Percentiles rank a stretch among this genome's conserved stretches.
Conservation (phyloP, 495 filamentous ascomycete species). For the Penicillium salamii region DNA sequence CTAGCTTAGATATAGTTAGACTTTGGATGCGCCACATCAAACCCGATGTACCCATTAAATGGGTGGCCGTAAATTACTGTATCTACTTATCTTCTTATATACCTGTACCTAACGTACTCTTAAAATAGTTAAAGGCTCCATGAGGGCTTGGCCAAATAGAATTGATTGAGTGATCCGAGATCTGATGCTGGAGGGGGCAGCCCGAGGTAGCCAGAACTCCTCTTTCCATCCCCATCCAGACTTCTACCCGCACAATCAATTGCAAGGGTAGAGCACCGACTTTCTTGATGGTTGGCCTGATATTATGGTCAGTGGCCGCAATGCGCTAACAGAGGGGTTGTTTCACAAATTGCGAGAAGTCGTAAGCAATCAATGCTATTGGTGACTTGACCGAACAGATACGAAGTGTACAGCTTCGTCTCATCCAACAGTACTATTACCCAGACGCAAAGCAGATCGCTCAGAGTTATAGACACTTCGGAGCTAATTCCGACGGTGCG, state of each 20-base stretch:
- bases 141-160: neutral
- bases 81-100: too few relatives aligned
- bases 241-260: neutral
- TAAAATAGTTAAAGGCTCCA: neutral
- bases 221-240: slow-evolving; percentile 2
- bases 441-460: neutral
- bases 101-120: neutral
- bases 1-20: too few relatives aligned
- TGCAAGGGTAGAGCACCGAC: neutral
- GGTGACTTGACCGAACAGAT: neutral
- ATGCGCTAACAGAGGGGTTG: neutral
- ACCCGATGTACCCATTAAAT: too few relatives aligned
- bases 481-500: too few relatives aligned
- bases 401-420: neutral
- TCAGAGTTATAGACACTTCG: too few relatives aligned
- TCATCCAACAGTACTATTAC: neutral
- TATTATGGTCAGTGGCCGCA: neutral
- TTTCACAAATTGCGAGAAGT: neutral
- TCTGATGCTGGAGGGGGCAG: slow-evolving; percentile 2
- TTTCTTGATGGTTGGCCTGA: neutral
- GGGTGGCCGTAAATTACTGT: too few relatives aligned
- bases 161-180: slow-evolving; percentile 1
- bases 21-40: too few relatives aligned
- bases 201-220: neutral
- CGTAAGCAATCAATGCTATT: neutral